A percentile compares a stretch with the other conserved stretches of the same genome.
These are phyloP conservation scores for Nymphaea colorata DNA, from an alignment of 164 flowering plant species.

Conservation along the genomic window DNA sequence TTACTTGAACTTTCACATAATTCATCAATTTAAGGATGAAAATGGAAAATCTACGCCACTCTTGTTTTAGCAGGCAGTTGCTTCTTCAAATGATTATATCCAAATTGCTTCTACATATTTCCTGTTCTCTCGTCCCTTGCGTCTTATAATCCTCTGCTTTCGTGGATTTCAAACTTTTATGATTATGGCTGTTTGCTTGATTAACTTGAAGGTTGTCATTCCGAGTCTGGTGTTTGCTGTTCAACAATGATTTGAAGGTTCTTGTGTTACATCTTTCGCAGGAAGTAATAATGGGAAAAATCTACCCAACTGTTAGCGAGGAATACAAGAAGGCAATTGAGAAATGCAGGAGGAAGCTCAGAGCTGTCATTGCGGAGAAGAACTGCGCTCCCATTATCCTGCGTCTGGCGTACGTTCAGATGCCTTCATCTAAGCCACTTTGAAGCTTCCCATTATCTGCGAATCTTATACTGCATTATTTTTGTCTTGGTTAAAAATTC, in stretches of 20 bases:
- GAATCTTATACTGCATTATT: no score
- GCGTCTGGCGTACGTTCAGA: slow-evolving; percentile 58
- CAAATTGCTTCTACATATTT: not conserved
- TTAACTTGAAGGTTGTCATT: not conserved
- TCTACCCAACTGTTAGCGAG: slow-evolving; percentile 67
- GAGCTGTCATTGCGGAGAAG: slow-evolving; percentile 75
- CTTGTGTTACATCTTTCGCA: not conserved
- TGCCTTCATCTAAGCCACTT: no score
- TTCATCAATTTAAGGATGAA: no score
- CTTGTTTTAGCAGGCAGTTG: no score
- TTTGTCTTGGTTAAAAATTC: no score
- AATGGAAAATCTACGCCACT: no score
- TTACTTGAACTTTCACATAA: no score
- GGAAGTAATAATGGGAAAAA: slow-evolving; percentile 48
- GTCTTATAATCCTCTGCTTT: not conserved
- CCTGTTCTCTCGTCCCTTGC: not conserved
- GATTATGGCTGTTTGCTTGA: not conserved
- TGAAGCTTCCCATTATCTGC: no score
- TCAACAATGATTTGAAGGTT: not conserved
- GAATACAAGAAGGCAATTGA: slow-evolving; percentile 73
- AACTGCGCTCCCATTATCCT: slow-evolving; percentile 86
- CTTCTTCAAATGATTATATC: no score
- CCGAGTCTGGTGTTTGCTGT: not conserved
- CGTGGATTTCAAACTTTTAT: no score
- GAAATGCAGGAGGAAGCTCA: slow-evolving; percentile 70